These are phyloP conservation scores for Apocynum venetum DNA, from an alignment of 257 asterid genomes.

Conservation along the genomic window DNA sequence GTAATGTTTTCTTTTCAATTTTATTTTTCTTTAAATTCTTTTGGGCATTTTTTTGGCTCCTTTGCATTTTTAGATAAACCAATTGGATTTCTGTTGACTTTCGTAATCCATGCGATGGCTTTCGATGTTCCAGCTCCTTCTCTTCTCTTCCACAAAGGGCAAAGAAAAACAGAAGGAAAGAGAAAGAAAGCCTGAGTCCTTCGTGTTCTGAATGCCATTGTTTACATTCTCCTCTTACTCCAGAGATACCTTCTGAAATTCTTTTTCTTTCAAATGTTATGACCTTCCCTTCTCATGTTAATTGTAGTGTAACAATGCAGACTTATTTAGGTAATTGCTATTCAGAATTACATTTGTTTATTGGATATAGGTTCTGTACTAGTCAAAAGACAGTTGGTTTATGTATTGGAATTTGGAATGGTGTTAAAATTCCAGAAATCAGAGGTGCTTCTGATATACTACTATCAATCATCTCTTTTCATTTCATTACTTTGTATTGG, in stretches of 20 bases:
- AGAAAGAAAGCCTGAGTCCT: neutral
- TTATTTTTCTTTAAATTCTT: neutral
- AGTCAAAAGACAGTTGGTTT: neutral
- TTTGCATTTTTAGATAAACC: neutral
- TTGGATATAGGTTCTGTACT: neutral
- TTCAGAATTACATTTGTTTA: neutral
- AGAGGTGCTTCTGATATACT: neutral
- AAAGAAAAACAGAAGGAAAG: too few relatives aligned
- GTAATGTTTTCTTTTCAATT: neutral
- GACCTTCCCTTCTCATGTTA: neutral
- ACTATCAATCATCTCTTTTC: neutral
- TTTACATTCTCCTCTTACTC: neutral
- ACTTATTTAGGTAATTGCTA: neutral
- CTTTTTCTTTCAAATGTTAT: neutral
- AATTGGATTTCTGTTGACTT: neutral
- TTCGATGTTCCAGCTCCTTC: neutral
- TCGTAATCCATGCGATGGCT: neutral
- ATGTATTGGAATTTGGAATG: neutral
- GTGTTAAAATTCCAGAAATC: neutral
- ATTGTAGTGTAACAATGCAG: neutral
- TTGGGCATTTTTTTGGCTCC: neutral
- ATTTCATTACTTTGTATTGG: neutral
- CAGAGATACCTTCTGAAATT: too few relatives aligned
- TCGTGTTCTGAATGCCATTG: neutral
- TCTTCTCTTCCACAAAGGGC: neutral